A percentile compares a stretch with the other conserved stretches of the same genome.
phyloP scores from a whole-genome alignment of 768 basidiomycete species.

The Cystofilobasidium macerans region DNA sequence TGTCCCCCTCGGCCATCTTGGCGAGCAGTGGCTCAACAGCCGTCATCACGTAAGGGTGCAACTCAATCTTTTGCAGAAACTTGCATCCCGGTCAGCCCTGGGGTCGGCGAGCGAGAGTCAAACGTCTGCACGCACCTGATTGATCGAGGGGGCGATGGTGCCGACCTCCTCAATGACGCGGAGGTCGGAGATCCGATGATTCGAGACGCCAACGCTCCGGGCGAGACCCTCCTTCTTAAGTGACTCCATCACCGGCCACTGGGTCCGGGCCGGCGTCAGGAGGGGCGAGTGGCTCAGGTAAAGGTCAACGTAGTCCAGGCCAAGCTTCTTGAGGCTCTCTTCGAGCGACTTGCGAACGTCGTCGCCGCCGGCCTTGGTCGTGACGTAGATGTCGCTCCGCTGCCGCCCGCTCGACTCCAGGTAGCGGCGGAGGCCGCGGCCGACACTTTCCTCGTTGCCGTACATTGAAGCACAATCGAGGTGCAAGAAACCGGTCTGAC shows the following conservation, averaged over 20 bases:
- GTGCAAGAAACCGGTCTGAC: conserved; percentile 27
- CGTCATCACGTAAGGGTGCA: conserved; percentile 38
- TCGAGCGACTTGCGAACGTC: conserved; percentile 26
- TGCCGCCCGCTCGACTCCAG: conserved; percentile 15
- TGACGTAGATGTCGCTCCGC: conserved; percentile 31
- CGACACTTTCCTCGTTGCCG: conserved; percentile 31
- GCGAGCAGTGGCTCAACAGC: conserved; percentile 30
- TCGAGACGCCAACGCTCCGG: conserved; percentile 41
- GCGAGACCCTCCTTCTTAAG: conserved; percentile 40
- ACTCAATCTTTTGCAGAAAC: conserved; percentile 36
- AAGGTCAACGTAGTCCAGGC: conserved; percentile 45
- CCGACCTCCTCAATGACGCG: conserved; percentile 34
- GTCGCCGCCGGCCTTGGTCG: conserved; percentile 29
- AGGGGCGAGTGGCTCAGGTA: conserved; percentile 77
- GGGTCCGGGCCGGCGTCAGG: conserved; percentile 2
- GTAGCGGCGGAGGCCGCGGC: conserved; percentile 30
- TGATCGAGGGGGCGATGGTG: conserved; percentile 35
- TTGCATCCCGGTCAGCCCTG: not conserved
- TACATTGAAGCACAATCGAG: conserved; percentile 31
- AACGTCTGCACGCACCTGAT: conserved; percentile 33
- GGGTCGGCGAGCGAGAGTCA: not conserved
- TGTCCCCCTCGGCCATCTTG: conserved; percentile 32
- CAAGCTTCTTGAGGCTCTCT: conserved; percentile 25
- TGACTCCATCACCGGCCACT: conserved; percentile 16
- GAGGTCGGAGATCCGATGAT: conserved; percentile 39